Conservation (phyloP, 345 rosid genomes). For the Syzygium jambos region DNA sequence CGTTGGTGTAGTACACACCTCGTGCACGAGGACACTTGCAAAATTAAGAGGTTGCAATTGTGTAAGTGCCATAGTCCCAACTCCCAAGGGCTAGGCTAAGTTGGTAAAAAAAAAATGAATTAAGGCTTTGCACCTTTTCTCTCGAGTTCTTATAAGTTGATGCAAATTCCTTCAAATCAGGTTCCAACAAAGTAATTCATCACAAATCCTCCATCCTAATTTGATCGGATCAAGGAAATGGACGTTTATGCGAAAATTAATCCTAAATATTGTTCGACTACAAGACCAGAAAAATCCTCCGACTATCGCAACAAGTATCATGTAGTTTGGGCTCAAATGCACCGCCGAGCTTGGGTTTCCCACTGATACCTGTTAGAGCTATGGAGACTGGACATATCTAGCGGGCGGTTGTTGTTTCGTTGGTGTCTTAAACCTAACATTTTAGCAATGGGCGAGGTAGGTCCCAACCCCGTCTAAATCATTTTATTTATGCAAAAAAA, state of each 20-base stretch:
- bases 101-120: not conserved
- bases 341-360: not conserved
- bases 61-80: not conserved
- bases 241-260: not conserved
- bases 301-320: not conserved
- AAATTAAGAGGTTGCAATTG: not conserved
- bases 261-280: not conserved
- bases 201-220: not conserved
- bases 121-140: not conserved
- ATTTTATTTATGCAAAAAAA: not conserved
- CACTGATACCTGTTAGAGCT: not conserved
- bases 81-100: not conserved
- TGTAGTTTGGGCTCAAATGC: not conserved
- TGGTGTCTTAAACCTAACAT: not conserved
- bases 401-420: rapidly evolving
- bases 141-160: not conserved
- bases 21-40: not conserved
- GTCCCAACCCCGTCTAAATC: not conserved
- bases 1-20: not conserved
- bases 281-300: not conserved
- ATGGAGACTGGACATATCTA: not conserved
- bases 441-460: not conserved
- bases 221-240: not conserved
- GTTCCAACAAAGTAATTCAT: not conserved
- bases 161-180: not conserved